These are phyloP conservation scores for Kodamaea kaohsiungensis DNA, from an alignment of 805 yeast species.

Conservation along the genomic window DNA sequence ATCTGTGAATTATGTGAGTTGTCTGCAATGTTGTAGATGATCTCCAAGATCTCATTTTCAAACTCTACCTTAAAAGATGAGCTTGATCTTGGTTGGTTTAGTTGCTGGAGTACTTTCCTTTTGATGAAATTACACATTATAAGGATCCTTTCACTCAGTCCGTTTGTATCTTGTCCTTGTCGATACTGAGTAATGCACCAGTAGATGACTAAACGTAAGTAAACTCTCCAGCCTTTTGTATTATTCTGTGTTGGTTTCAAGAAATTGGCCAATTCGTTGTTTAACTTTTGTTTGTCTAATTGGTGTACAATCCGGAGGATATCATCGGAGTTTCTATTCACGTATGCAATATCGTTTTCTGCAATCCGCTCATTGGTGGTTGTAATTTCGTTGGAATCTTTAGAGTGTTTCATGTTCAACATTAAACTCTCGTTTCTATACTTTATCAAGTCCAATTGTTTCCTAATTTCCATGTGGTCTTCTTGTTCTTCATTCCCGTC, in stretches of 20 bases:
- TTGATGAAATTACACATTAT: conserved; percentile 45
- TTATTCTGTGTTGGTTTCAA: conserved; percentile 21
- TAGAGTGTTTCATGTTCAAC: conserved; percentile 42
- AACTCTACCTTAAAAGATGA: conserved; percentile 42
- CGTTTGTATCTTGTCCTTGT: conserved; percentile 15
- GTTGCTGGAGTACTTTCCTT: conserved; percentile 8
- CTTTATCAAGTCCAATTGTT: conserved; percentile 59
- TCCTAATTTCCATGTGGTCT: conserved; percentile 21
- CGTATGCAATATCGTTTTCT: conserved; percentile 18
- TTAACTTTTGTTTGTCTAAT: conserved; percentile 35
- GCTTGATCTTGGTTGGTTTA: conserved; percentile 2
- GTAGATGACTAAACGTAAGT: conserved; percentile 34
- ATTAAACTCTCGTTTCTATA: conserved; percentile 73
- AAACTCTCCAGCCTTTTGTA: conserved; percentile 29
- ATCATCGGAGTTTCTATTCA: conserved; percentile 29
- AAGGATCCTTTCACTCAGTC: conserved; percentile 30
- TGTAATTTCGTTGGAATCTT: background rate
- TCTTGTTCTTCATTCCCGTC: conserved; percentile 14
- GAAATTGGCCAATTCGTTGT: conserved; percentile 29
- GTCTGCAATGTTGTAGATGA: conserved; percentile 31
- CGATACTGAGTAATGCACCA: conserved; percentile 46
- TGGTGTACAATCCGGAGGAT: conserved; percentile 33
- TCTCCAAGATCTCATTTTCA: conserved; percentile 43
- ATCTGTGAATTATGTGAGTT: conserved; percentile 15
- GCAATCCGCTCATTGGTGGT: conserved; percentile 2